A percentile compares a stretch with the other conserved stretches of the same genome.
phyloP scores from a whole-genome alignment of 202 grass and related monocot genomes.

The Brachypodium distachyon region DNA sequence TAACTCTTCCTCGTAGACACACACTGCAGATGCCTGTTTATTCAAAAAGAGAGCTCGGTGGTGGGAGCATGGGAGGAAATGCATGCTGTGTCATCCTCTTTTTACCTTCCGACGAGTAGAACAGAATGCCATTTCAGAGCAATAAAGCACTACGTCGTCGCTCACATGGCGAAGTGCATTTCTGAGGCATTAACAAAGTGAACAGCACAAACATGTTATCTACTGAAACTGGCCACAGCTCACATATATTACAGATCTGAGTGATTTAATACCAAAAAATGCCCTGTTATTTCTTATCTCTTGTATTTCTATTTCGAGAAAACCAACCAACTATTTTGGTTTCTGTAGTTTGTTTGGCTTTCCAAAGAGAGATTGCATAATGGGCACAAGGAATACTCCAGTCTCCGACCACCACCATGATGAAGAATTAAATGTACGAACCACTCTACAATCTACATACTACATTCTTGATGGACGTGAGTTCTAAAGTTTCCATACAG shows the following conservation, averaged over 20 bases:
- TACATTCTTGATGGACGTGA: neutral
- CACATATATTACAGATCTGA: neutral
- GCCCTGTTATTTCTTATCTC: neutral
- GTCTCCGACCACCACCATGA: neutral
- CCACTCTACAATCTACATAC: neutral
- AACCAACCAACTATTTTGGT: neutral
- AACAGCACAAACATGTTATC: neutral
- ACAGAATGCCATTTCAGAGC: neutral
- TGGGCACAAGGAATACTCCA: neutral
- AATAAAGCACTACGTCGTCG: neutral
- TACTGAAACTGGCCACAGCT: neutral
- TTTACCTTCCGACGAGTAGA: neutral
- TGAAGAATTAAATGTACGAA: neutral
- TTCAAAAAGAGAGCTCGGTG: neutral
- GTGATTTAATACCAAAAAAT: neutral
- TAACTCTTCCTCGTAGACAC: neutral
- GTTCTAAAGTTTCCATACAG: neutral
- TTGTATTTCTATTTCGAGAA: neutral
- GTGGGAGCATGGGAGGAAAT: neutral
- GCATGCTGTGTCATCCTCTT: neutral
- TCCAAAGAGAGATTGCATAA: neutral
- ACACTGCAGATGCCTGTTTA: neutral
- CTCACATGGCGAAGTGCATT: conserved; percentile 2
- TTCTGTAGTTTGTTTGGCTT: no score
- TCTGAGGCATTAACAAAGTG: neutral